Evolutionary conservation across 2,329 filamentous ascomycete species (phyloP).

Genomic region (Chrysoporthe deuterocubensis): DNA sequence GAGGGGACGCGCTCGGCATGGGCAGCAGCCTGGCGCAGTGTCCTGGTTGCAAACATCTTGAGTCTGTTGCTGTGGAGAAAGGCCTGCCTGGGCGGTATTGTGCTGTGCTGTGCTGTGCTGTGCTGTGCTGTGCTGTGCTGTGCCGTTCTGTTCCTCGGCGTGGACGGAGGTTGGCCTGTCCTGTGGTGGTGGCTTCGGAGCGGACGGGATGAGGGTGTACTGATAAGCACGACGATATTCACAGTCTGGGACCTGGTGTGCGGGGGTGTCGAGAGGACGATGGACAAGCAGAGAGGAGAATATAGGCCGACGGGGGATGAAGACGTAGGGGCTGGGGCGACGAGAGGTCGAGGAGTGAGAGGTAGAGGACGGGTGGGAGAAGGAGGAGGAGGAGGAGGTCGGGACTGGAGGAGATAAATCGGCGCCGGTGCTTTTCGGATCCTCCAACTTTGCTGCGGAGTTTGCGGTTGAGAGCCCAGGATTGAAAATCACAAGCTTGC

Average conservation of each 20-base stretch:
- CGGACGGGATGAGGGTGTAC: not conserved
- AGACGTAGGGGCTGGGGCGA: not conserved
- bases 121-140: not conserved
- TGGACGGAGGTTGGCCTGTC: not conserved
- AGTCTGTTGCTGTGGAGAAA: not conserved
- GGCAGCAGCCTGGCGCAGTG: slow-evolving; percentile 62
- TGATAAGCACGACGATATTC: not conserved
- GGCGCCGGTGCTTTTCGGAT: slow-evolving; percentile 25
- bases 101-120: not conserved
- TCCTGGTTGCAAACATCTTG: slow-evolving; percentile 60
- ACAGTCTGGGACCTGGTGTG: not conserved
- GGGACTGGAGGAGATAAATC: slow-evolving; percentile 15
- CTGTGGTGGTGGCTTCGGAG: not conserved
- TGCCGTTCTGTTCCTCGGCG: not conserved
- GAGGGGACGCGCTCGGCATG: slow-evolving; percentile 64
- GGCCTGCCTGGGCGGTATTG: not conserved
- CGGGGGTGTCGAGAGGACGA: not conserved
- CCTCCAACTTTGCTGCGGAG: slow-evolving; percentile 5
- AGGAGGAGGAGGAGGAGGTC: too few relatives aligned
- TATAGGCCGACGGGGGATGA: not conserved
- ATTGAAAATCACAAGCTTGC: slow-evolving; percentile 18
- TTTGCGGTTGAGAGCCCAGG: not conserved
- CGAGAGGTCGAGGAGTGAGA: not conserved
- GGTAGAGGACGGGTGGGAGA: not conserved
- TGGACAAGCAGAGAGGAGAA: not conserved